Evolutionary conservation across 192 early-diverging fungal species (phyloP).

Genomic region (Kickxella alabastrina): DNA sequence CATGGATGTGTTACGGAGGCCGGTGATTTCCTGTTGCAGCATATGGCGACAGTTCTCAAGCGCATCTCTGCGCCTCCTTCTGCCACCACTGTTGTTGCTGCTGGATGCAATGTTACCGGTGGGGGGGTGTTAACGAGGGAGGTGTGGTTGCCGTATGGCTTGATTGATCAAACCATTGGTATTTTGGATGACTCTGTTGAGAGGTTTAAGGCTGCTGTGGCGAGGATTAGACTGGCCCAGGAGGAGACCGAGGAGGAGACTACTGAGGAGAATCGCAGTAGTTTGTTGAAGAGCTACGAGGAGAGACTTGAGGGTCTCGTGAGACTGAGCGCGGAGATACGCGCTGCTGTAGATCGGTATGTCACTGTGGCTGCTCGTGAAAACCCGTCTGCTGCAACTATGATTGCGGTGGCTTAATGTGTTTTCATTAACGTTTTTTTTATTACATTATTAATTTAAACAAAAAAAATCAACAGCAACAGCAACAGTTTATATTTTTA

Average conservation of each 20-base stretch:
- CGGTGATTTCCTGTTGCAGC: constrained; percentile 38
- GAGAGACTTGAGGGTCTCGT: constrained; percentile 23
- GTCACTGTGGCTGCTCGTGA: constrained; percentile 41
- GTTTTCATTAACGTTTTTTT: neutral
- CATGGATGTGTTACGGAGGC: constrained; percentile 40
- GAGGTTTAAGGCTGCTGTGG: constrained; percentile 36
- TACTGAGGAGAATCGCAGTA: constrained; percentile 9
- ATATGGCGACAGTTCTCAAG: constrained; percentile 22
- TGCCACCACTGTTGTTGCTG: too few relatives aligned
- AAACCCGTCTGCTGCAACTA: too few relatives aligned
- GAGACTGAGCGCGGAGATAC: constrained; percentile 21
- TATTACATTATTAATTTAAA: too few relatives aligned
- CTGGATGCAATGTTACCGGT: too few relatives aligned
- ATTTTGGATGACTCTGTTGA: constrained; percentile 33
- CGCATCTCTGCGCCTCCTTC: neutral
- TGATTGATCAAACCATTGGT: constrained; percentile 43
- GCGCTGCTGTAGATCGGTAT: constrained; percentile 23
- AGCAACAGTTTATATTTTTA: too few relatives aligned
- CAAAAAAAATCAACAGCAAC: too few relatives aligned
- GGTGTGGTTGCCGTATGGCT: constrained; percentile 46
- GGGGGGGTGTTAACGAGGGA: constrained; percentile 18
- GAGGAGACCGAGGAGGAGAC: constrained; percentile 5
- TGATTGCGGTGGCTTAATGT: too few relatives aligned
- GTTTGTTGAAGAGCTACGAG: constrained; percentile 33
- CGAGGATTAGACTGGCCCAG: constrained; percentile 25